These are phyloP conservation scores for Metrosideros polymorpha DNA, from an alignment of 441 rosid species.

Conservation along the genomic window DNA sequence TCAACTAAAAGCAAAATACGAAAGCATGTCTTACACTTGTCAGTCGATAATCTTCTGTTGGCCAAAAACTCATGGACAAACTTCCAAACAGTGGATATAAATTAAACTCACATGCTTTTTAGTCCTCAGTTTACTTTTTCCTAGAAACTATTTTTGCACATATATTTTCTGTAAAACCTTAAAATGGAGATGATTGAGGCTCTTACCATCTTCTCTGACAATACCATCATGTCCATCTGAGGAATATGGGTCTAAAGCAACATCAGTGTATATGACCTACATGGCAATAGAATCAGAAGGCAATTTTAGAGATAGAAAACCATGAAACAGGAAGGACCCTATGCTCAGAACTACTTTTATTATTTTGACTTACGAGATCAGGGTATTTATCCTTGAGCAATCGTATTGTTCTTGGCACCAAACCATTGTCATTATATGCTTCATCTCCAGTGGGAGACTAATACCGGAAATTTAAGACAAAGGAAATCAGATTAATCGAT, in stretches of 20 bases:
- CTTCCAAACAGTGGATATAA: not conserved
- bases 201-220: slow-evolving; percentile 93
- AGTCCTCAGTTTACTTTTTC: not conserved
- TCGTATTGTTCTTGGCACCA: slow-evolving; percentile 80
- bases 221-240: slow-evolving; percentile 98
- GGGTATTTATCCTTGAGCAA: slow-evolving; percentile 90
- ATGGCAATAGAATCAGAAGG: not conserved
- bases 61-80: not conserved
- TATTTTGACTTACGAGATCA: slow-evolving; percentile 61
- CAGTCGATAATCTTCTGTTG: not conserved
- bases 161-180: not conserved
- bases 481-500: slow-evolving; percentile 8
- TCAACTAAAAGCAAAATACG: not conserved
- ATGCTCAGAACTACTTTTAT: not conserved
- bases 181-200: not conserved
- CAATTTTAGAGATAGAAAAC: not conserved
- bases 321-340: not conserved
- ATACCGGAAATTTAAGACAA: not conserved
- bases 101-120: not conserved
- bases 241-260: slow-evolving; percentile 93
- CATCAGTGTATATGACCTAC: slow-evolving; percentile 91
- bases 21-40: not conserved
- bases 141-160: not conserved
- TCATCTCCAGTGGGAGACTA: slow-evolving; percentile 89
- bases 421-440: slow-evolving; percentile 82